phyloP scores from a whole-genome alignment of 2,329 filamentous ascomycete species.

The Ophiostoma piceae region DNA sequence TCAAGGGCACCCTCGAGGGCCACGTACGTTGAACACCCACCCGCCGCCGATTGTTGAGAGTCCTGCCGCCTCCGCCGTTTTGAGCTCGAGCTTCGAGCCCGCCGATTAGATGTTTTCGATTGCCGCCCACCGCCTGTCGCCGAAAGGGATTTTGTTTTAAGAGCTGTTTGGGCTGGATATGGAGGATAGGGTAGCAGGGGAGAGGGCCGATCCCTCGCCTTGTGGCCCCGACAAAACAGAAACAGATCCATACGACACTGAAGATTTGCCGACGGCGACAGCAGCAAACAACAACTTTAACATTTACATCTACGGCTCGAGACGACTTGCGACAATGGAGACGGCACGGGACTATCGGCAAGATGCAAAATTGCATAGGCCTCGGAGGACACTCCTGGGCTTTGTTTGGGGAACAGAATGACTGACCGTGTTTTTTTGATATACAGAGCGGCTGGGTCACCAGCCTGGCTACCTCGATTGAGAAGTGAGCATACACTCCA shows the following conservation, averaged over 20 bases:
- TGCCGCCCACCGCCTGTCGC: neutral
- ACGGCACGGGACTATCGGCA: neutral
- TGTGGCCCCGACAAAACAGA: neutral
- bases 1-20: constrained; percentile 96
- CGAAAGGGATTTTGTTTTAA: neutral
- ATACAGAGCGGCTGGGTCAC: constrained; percentile 91
- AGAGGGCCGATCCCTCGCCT: constrained; percentile 1
- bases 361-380: neutral
- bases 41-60: neutral
- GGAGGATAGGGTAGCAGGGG: constrained; percentile 5
- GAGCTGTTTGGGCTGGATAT: neutral
- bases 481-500: constrained; percentile 65
- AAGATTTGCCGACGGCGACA: neutral
- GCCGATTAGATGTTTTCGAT: constrained; percentile 13
- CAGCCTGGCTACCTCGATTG: constrained; percentile 94
- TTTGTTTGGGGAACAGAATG: constrained; percentile 8
- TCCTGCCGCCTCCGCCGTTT: constrained; percentile 5
- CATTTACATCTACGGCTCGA: constrained; percentile 1
- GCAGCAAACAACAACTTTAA: neutral
- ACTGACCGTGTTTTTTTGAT: constrained; percentile 25
- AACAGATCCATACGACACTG: neutral
- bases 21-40: constrained; percentile 58
- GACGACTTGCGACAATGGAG: neutral
- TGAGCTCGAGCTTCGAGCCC: constrained; percentile 3
- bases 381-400: neutral